phyloP scores from a whole-genome alignment of 2,329 filamentous ascomycete genomes.

The Fusarium austroafricanum region DNA sequence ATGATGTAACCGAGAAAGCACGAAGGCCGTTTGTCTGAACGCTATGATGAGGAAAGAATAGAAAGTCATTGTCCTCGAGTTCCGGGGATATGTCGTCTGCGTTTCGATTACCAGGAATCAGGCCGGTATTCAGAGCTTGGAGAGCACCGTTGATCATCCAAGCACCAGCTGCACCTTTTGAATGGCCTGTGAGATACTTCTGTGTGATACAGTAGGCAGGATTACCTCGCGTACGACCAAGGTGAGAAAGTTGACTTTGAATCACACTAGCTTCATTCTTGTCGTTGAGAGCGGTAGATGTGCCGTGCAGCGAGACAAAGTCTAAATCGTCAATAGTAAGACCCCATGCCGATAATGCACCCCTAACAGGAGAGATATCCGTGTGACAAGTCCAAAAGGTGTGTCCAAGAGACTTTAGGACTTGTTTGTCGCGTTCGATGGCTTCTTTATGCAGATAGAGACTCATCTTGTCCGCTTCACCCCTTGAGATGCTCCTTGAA shows the following conservation, averaged over 20 bases:
- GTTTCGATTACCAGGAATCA: neutral
- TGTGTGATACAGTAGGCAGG: neutral
- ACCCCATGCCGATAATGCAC: neutral
- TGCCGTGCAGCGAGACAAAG: neutral
- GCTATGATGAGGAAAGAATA: neutral
- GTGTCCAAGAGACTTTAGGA: neutral
- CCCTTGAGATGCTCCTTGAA: too few relatives aligned
- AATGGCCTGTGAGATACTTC: conserved; percentile 1
- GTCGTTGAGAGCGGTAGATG: neutral
- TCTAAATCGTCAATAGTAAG: neutral
- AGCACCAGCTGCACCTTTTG: neutral
- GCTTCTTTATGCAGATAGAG: too few relatives aligned
- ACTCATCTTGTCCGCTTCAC: too few relatives aligned
- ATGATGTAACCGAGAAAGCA: neutral
- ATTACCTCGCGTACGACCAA: neutral
- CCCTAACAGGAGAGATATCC: neutral
- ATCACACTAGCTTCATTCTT: neutral
- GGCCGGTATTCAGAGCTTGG: neutral
- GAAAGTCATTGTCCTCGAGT: neutral
- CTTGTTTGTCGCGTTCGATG: neutral
- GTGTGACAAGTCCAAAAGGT: neutral
- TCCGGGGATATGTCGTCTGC: neutral
- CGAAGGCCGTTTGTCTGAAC: neutral
- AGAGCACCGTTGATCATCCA: neutral
- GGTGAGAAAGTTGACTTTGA: neutral